phyloP scores from a whole-genome alignment of 2,329 filamentous ascomycete genomes.

The Colletotrichum lindemuthianum region DNA sequence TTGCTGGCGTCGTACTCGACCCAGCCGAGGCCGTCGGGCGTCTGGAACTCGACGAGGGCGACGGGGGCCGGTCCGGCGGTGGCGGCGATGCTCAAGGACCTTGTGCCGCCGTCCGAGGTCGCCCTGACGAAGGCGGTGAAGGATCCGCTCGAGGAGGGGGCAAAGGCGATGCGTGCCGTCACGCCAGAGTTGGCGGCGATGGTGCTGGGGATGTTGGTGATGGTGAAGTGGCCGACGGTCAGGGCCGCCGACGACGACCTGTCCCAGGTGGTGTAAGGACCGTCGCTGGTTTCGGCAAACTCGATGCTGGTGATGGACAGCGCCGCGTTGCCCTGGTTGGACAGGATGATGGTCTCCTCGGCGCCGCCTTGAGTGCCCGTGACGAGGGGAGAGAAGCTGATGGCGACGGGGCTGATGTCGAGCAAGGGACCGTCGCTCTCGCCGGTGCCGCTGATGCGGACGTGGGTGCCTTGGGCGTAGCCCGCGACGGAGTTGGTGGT shows the following conservation, averaged over 20 bases:
- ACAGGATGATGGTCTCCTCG: constrained; percentile 56
- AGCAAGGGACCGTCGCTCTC: constrained; percentile 57
- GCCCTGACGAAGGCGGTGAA: constrained; percentile 61
- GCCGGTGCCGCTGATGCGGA: constrained; percentile 60
- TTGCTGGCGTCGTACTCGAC: constrained; percentile 52
- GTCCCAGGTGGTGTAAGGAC: constrained; percentile 54
- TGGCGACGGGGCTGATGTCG: constrained; percentile 55
- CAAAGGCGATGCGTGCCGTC: constrained; percentile 58
- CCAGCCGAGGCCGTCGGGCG: constrained; percentile 60
- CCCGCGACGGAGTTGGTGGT: constrained; percentile 57
- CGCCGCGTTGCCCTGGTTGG: constrained; percentile 58
- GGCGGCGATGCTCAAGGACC: constrained; percentile 58
- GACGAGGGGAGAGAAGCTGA: constrained; percentile 62
- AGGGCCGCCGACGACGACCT: constrained; percentile 48
- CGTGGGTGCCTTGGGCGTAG: constrained; percentile 57
- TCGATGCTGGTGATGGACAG: constrained; percentile 56
- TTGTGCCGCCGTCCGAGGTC: constrained; percentile 58
- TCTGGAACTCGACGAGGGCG: constrained; percentile 66
- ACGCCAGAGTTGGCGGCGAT: constrained; percentile 52
- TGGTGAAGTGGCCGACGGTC: constrained; percentile 58
- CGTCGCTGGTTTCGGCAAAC: constrained; percentile 55
- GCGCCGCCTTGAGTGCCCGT: constrained; percentile 52
- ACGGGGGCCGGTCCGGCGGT: constrained; percentile 59
- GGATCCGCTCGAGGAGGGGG: constrained; percentile 56
- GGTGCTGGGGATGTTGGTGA: constrained; percentile 56